A percentile compares a stretch with the other conserved stretches of the same genome.
Conservation (phyloP, 2,329 filamentous ascomycete species). For the Plectosphaerella sp. region DNA sequence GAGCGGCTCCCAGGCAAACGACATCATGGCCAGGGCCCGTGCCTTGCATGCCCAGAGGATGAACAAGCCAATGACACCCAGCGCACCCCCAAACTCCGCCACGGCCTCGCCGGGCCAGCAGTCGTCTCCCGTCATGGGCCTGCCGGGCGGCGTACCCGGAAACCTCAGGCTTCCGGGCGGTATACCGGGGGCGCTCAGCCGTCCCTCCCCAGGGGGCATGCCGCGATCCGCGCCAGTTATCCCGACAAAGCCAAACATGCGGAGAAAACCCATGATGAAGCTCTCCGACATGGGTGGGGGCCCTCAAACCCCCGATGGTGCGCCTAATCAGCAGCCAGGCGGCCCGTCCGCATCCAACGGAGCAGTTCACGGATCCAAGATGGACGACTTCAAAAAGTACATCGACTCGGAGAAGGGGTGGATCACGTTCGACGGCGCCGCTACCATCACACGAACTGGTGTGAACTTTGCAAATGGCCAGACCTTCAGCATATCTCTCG, state of each 20-base stretch:
- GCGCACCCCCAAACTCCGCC: slow-evolving; percentile 18
- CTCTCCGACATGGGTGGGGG: slow-evolving; percentile 47
- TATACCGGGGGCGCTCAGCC: slow-evolving; percentile 33
- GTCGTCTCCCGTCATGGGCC: slow-evolving; percentile 18
- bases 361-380: slow-evolving; percentile 38
- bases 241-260: slow-evolving; percentile 51
- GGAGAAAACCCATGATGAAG: slow-evolving; percentile 57
- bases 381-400: slow-evolving; percentile 66
- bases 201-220: slow-evolving; percentile 44
- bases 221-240: slow-evolving; percentile 49
- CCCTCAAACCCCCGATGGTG: slow-evolving; percentile 12
- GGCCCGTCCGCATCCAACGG: slow-evolving; percentile 17
- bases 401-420: slow-evolving; percentile 90
- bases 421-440: slow-evolving; percentile 89
- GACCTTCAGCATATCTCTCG: slow-evolving; percentile 88
- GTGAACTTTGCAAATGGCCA: slow-evolving; percentile 90
- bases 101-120: slow-evolving; percentile 21
- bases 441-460: slow-evolving; percentile 80
- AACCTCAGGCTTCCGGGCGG: slow-evolving; percentile 35
- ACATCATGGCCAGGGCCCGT: slow-evolving; percentile 41
- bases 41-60: slow-evolving; percentile 42
- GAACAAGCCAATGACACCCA: slow-evolving; percentile 27
- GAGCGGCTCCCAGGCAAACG: slow-evolving; percentile 27
- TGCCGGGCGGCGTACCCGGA: slow-evolving; percentile 38
- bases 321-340: slow-evolving; percentile 13